Percentiles rank a stretch among this genome's conserved stretches.
These are phyloP conservation scores for Ustilago esculenta DNA, from an alignment of 1,284 basidiomycete genomes.

Conservation along the genomic window DNA sequence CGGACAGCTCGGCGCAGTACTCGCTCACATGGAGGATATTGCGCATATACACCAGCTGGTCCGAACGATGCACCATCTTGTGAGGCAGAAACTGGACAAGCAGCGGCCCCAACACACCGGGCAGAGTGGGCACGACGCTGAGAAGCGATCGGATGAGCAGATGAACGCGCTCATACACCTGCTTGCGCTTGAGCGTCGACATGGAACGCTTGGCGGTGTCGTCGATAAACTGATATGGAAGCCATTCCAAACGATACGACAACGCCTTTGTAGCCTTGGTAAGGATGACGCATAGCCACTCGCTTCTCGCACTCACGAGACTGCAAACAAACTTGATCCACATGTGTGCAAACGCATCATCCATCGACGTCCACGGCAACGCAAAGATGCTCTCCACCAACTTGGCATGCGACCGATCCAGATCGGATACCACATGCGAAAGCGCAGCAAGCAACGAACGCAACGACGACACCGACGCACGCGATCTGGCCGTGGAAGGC, in stretches of 20 bases:
- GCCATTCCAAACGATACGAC: slow-evolving; percentile 46
- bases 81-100: slow-evolving; percentile 88
- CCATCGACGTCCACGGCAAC: slow-evolving; percentile 88
- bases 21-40: slow-evolving; percentile 85
- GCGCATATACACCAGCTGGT: slow-evolving; percentile 89
- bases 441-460: slow-evolving; percentile 70
- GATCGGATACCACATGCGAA: slow-evolving; percentile 73
- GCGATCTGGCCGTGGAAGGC: slow-evolving; percentile 28
- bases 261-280: slow-evolving; percentile 83
- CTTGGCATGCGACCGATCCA: slow-evolving; percentile 79
- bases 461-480: slow-evolving; percentile 52
- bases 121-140: slow-evolving; percentile 75
- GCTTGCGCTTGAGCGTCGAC: slow-evolving; percentile 71
- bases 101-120: slow-evolving; percentile 76
- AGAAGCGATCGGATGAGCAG: slow-evolving; percentile 84
- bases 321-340: slow-evolving; percentile 79
- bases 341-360: slow-evolving; percentile 74
- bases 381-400: slow-evolving; percentile 87
- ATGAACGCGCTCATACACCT: slow-evolving; percentile 88
- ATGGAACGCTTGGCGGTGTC: slow-evolving; percentile 22
- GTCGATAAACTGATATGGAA: slow-evolving; percentile 46
- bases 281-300: slow-evolving; percentile 87
- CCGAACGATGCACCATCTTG: slow-evolving; percentile 83
- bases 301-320: slow-evolving; percentile 89
- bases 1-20: slow-evolving; percentile 89